Evolutionary conservation across 2,329 filamentous ascomycete genomes (phyloP).

Genomic region (Allantophomopsis lycopodina): DNA sequence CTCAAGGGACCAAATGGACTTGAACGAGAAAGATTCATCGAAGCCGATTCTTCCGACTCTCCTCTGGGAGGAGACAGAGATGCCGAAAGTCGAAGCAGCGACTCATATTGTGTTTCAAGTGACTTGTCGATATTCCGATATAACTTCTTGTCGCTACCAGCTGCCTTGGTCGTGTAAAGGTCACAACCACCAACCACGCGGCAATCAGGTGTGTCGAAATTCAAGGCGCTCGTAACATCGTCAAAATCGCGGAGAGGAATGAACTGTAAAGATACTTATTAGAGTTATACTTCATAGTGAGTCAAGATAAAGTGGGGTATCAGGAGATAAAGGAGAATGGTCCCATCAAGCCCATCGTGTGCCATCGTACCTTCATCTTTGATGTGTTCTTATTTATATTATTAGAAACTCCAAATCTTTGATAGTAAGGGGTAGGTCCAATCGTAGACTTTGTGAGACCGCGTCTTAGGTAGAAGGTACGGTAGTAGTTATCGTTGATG

Average conservation of each 20-base stretch:
- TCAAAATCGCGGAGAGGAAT: conserved; percentile 85
- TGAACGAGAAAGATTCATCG: conserved; percentile 66
- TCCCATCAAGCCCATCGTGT: conserved; percentile 8
- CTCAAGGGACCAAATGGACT: conserved; percentile 88
- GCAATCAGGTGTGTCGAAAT: conserved; percentile 89
- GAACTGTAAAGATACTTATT: conserved; percentile 46
- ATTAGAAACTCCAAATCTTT: no score
- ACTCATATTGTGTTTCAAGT: conserved; percentile 82
- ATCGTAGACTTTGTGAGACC: no score
- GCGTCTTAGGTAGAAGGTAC: no score
- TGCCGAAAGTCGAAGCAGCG: conserved; percentile 72
- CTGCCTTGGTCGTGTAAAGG: conserved; percentile 93
- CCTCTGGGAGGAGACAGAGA: conserved; percentile 76
- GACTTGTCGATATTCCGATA: conserved; percentile 92
- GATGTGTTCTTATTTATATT: no score
- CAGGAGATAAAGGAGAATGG: conserved; percentile 2
- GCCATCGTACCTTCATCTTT: background rate
- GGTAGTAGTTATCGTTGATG: no score
- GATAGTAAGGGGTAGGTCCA: no score
- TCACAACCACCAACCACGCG: conserved; percentile 90
- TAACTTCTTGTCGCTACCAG: conserved; percentile 89
- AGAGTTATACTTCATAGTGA: background rate
- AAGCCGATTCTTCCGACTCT: conserved; percentile 47
- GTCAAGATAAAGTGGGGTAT: no score
- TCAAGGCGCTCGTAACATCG: conserved; percentile 80